These are phyloP conservation scores for Ophiostoma montium DNA, from an alignment of 2,329 filamentous ascomycete species.

Conservation along the genomic window DNA sequence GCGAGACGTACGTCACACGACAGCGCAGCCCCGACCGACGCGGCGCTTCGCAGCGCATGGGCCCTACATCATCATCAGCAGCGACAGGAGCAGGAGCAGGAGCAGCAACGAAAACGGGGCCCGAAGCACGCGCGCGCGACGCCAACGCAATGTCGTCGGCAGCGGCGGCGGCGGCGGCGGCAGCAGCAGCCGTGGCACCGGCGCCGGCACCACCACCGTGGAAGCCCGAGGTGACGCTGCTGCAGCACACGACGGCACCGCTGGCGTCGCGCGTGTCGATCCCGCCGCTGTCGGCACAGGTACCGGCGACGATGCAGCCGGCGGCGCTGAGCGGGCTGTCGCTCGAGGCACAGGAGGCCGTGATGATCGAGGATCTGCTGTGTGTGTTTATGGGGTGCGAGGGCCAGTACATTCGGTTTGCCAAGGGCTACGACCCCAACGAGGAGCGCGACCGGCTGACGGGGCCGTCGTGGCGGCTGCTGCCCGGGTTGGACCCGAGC, in stretches of 20 bases:
- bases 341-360: constrained; percentile 70
- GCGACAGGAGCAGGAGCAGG: constrained; percentile 9
- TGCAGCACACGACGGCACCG: constrained; percentile 54
- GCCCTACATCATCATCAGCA: constrained; percentile 17
- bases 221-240: constrained; percentile 65
- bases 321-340: constrained; percentile 54
- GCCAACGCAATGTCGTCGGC: not conserved
- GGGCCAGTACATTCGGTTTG: constrained; percentile 89
- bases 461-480: constrained; percentile 67
- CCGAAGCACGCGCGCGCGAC: not conserved
- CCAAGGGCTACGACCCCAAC: constrained; percentile 64
- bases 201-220: constrained; percentile 34
- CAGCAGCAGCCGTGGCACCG: not conserved
- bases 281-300: constrained; percentile 57
- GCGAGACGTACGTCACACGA: constrained; percentile 47
- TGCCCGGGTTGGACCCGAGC: constrained; percentile 78
- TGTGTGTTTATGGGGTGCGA: constrained; percentile 98
- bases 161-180: constrained; percentile 10
- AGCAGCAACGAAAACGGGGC: not conserved
- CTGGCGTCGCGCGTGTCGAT: constrained; percentile 45
- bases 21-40: constrained; percentile 43
- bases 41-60: constrained; percentile 19
- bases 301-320: constrained; percentile 56
- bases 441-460: constrained; percentile 77
- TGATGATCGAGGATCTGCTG: constrained; percentile 76